A percentile compares a stretch with the other conserved stretches of the same genome.
These are phyloP conservation scores for Barnettozyma sucrosica DNA, from an alignment of 805 yeast species.

Conservation along the genomic window DNA sequence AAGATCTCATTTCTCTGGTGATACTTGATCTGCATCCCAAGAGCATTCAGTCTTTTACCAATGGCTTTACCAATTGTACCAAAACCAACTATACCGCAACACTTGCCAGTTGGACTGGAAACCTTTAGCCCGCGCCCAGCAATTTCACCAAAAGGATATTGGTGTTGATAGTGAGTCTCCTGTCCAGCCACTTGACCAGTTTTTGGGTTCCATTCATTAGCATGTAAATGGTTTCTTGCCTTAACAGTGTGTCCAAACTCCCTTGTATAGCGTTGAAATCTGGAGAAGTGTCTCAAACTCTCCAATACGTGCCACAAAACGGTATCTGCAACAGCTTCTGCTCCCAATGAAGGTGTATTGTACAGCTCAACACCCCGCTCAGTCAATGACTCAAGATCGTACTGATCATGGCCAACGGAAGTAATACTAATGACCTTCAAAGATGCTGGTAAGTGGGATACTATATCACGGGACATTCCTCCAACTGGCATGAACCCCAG, in stretches of 20 bases:
- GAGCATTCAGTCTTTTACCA: constrained; percentile 41
- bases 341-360: constrained; percentile 41
- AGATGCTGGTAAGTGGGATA: constrained; percentile 38
- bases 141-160: constrained; percentile 36
- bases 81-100: constrained; percentile 51
- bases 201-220: constrained; percentile 18
- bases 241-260: constrained; percentile 34
- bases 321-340: constrained; percentile 61
- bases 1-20: constrained; percentile 40
- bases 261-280: constrained; percentile 29
- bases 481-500: constrained; percentile 47
- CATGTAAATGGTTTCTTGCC: constrained; percentile 34
- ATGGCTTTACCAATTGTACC: constrained; percentile 56
- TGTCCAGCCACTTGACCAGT: constrained; percentile 8
- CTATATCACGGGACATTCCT: constrained; percentile 40
- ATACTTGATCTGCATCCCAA: constrained; percentile 57
- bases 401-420: constrained; percentile 53
- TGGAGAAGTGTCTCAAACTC: constrained; percentile 46
- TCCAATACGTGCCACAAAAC: constrained; percentile 51
- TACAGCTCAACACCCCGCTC: constrained; percentile 38
- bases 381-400: constrained; percentile 38
- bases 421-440: constrained; percentile 47
- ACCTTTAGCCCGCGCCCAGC: constrained; percentile 33
- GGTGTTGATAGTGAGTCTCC: constrained; percentile 9
- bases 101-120: constrained; percentile 41